Evolutionary conservation across 495 filamentous ascomycete genomes (phyloP).

Genomic region (Tetracladium setigerum): DNA sequence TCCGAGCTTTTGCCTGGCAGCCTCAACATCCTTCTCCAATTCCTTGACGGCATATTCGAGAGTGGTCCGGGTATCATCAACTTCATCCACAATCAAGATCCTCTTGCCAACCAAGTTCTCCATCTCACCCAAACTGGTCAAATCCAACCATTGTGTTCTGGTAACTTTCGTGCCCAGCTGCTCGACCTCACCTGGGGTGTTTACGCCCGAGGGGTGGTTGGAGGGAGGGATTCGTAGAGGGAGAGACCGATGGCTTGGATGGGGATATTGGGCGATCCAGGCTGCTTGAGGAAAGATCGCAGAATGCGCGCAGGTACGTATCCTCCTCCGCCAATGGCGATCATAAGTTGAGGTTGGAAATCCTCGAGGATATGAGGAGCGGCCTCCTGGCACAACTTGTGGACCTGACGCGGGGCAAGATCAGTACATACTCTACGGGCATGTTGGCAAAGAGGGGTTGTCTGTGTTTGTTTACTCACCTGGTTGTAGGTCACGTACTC

Average conservation of each 20-base stretch:
- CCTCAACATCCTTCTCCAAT: constrained; percentile 91
- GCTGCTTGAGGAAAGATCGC: constrained; percentile 91
- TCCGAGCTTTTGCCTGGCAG: constrained; percentile 64
- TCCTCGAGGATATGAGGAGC: constrained; percentile 73
- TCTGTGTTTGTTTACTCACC: constrained; percentile 40
- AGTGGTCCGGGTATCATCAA: constrained; percentile 96
- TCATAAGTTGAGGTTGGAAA: constrained; percentile 91
- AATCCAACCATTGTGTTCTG: constrained; percentile 95
- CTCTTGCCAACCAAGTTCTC: constrained; percentile 91
- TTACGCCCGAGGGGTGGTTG: constrained; percentile 19
- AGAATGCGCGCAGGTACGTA: constrained; percentile 97
- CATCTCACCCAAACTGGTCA: constrained; percentile 78
- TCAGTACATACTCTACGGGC: constrained; percentile 20
- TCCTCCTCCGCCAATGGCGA: constrained; percentile 95
- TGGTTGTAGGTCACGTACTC: constrained; percentile 94
- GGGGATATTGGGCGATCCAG: constrained; percentile 86
- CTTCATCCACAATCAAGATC: constrained; percentile 97
- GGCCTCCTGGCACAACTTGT: constrained; percentile 88
- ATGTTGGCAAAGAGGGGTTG: constrained; percentile 5
- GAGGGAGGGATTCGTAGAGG: constrained; percentile 81
- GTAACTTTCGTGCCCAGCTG: constrained; percentile 86
- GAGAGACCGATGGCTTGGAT: constrained; percentile 99
- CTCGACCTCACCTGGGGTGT: constrained; percentile 46
- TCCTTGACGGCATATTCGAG: constrained; percentile 95
- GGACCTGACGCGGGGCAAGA: constrained; percentile 54